A percentile compares a stretch with the other conserved stretches of the same genome.
These are phyloP conservation scores for Fusarium sp. DNA, from an alignment of 2,329 filamentous ascomycete genomes.

Conservation along the genomic window DNA sequence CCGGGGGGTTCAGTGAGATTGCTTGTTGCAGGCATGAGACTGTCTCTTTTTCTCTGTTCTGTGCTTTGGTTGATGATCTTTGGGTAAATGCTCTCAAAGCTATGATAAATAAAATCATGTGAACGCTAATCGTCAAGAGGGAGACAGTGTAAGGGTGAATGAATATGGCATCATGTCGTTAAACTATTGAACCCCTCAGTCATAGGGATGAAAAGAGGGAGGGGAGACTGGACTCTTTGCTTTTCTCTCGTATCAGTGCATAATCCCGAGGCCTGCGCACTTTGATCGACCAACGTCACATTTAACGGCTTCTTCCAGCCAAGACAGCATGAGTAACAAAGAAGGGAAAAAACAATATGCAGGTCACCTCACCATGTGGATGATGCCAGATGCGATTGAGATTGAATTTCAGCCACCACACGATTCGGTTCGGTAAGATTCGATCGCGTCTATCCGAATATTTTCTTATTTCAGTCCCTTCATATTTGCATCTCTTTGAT, in stretches of 20 bases:
- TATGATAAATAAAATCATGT: background rate
- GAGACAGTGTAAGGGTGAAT: background rate
- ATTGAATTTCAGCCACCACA: background rate
- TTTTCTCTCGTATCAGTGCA: constrained; percentile 10
- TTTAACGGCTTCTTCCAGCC: constrained; percentile 19
- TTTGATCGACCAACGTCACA: constrained; percentile 22
- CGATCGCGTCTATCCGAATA: constrained; percentile 1
- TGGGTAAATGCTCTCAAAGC: background rate
- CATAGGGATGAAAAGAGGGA: background rate
- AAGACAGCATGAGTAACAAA: background rate
- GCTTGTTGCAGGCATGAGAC: constrained; percentile 44
- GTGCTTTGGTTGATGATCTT: constrained; percentile 12
- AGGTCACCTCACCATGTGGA: constrained; percentile 51
- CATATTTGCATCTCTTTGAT: constrained; percentile 10
- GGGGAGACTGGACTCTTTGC: background rate
- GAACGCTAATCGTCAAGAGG: background rate
- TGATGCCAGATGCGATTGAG: constrained; percentile 5
- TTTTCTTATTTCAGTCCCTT: constrained; percentile 3
- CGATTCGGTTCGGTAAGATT: background rate
- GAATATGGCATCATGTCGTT: constrained; percentile 22
- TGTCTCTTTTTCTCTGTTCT: constrained; percentile 24
- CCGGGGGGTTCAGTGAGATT: constrained; percentile 43
- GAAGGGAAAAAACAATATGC: constrained; percentile 12
- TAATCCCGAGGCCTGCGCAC: constrained; percentile 5
- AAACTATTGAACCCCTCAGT: constrained; percentile 6